These are phyloP conservation scores for Coemansia sp. DNA, from an alignment of 192 early-diverging fungal species.

Conservation along the genomic window DNA sequence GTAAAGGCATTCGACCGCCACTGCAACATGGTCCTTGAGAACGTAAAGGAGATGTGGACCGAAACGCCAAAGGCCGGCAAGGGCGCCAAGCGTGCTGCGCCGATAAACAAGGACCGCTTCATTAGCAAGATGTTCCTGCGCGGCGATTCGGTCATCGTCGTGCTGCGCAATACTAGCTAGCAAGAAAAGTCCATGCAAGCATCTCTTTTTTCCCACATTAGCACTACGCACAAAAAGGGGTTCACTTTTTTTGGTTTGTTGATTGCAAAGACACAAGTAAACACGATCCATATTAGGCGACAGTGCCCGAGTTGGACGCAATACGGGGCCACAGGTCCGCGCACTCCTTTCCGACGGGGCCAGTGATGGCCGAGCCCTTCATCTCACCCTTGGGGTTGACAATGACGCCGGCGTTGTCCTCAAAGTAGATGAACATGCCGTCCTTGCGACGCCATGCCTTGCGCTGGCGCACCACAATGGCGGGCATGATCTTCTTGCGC, in stretches of 20 bases:
- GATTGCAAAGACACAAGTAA: constrained; percentile 5
- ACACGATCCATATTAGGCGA: constrained; percentile 50
- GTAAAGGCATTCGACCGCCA: constrained; percentile 99
- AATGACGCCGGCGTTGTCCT: constrained; percentile 99
- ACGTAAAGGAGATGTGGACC: constrained; percentile 99
- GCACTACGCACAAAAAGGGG: no score
- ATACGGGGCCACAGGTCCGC: constrained; percentile 99
- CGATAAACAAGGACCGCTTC: constrained; percentile 97
- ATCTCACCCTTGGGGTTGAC: constrained; percentile 99
- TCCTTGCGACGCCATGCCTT: constrained; percentile 99
- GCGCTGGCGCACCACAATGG: constrained; percentile 98
- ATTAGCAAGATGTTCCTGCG: constrained; percentile 98
- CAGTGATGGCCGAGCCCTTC: constrained; percentile 99
- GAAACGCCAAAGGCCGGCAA: constrained; percentile 87
- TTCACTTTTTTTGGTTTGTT: neutral
- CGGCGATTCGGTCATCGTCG: constrained; percentile 90
- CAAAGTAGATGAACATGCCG: constrained; percentile 99
- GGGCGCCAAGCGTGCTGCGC: constrained; percentile 87
- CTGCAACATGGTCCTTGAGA: constrained; percentile 99
- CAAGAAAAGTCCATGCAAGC: neutral
- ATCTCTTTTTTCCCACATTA: neutral
- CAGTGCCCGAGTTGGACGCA: constrained; percentile 82
- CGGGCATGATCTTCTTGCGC: constrained; percentile 99
- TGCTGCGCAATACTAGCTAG: constrained; percentile 47
- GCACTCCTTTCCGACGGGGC: constrained; percentile 99